These are phyloP conservation scores for Primulina eburnea DNA, from an alignment of 257 asterid genomes.

Conservation along the genomic window DNA sequence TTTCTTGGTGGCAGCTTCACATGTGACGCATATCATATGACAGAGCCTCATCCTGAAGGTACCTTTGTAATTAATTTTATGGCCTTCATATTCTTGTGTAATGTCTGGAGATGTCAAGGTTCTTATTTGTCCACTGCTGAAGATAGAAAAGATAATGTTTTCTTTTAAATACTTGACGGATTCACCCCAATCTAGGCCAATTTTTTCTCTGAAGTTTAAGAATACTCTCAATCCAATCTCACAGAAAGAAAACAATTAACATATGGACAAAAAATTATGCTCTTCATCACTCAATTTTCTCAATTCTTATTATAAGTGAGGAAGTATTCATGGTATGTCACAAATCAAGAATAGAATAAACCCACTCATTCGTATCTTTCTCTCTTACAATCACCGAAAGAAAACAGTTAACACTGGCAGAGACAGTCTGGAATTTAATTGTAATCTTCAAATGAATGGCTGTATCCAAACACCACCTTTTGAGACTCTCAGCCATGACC, in stretches of 20 bases:
- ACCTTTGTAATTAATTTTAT: slow-evolving; percentile 22
- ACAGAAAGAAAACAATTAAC: neutral
- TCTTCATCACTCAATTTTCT: neutral
- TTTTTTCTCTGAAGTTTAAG: neutral
- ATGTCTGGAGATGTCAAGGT: slow-evolving; percentile 13
- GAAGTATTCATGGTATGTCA: neutral
- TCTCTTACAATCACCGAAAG: neutral
- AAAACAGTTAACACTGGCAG: neutral
- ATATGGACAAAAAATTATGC: neutral
- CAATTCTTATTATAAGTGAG: neutral
- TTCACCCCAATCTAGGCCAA: neutral
- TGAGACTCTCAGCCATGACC: neutral
- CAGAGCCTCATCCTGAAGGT: slow-evolving; percentile 99
- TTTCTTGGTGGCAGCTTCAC: slow-evolving; percentile 99
- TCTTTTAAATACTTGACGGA: neutral
- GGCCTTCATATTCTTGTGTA: slow-evolving; percentile 14
- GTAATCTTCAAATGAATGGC: neutral
- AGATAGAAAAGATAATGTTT: neutral
- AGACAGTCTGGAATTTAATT: neutral
- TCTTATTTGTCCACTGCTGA: neutral
- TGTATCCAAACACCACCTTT: neutral
- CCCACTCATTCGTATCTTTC: neutral
- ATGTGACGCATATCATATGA: slow-evolving; percentile 97
- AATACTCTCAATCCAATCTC: neutral
- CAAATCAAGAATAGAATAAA: no score